Percentiles rank a stretch among this genome's conserved stretches.
These are phyloP conservation scores for Schoenoplectus triqueter DNA, from an alignment of 202 grass and related monocot species.

Conservation along the genomic window DNA sequence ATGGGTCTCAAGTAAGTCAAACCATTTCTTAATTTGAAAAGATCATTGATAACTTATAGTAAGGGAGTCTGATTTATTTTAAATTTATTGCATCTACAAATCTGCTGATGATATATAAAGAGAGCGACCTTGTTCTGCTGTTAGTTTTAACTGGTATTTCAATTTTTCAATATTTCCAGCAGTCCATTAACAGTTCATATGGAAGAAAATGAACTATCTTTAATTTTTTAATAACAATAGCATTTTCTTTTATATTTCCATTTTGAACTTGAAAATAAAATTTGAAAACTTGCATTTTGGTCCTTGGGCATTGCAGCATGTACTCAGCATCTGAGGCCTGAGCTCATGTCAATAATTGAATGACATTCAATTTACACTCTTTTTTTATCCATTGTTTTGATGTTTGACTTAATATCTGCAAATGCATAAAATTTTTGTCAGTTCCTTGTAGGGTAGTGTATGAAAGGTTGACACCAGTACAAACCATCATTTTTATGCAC, in stretches of 20 bases:
- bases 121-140: background rate
- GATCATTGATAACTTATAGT: background rate
- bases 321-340: background rate
- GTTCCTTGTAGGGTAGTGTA: conserved; percentile 1
- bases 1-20: conserved; percentile 74
- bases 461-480: background rate
- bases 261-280: conserved; percentile 19
- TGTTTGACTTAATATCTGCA: background rate
- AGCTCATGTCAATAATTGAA: background rate
- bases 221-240: background rate
- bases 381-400: background rate
- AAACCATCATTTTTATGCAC: no score
- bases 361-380: background rate
- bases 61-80: background rate
- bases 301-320: background rate
- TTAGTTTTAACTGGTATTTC: background rate
- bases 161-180: background rate
- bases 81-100: conserved; percentile 18
- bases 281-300: conserved; percentile 2
- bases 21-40: background rate
- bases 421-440: background rate
- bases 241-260: background rate
- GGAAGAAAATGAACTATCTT: background rate
- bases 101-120: background rate
- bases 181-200: background rate